These are phyloP conservation scores for Aureobasidium musti DNA, from an alignment of 2,329 filamentous ascomycete genomes.

Conservation along the genomic window DNA sequence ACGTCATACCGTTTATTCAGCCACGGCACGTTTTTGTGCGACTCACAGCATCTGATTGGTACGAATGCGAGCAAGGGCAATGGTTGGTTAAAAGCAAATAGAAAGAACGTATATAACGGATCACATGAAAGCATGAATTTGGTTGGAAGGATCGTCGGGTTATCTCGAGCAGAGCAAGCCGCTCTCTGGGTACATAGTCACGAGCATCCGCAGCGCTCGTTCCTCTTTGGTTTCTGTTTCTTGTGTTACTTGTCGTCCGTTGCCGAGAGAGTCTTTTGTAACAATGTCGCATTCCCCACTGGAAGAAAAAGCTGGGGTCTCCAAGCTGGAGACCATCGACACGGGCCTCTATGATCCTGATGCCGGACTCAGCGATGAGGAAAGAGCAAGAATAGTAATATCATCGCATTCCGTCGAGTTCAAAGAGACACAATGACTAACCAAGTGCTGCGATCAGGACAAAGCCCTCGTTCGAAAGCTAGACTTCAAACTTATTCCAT, in stretches of 20 bases:
- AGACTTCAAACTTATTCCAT: constrained; percentile 63
- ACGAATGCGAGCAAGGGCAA: neutral
- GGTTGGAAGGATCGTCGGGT: constrained; percentile 8
- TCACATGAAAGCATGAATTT: neutral
- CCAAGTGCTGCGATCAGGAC: constrained; percentile 50
- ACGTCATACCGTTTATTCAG: constrained; percentile 6
- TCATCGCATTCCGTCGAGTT: constrained; percentile 11
- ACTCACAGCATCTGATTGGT: neutral
- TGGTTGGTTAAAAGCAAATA: neutral
- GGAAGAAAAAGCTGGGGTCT: constrained; percentile 19
- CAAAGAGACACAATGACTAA: neutral
- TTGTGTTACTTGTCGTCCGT: neutral
- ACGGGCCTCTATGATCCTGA: constrained; percentile 55
- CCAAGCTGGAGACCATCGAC: constrained; percentile 17
- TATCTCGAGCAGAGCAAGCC: neutral
- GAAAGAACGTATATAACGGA: constrained; percentile 10
- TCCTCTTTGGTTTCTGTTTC: neutral
- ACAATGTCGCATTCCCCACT: constrained; percentile 18
- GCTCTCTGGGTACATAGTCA: neutral
- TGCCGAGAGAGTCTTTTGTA: neutral
- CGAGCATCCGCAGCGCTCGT: neutral
- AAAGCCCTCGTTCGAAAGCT: constrained; percentile 63
- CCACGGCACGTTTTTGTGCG: neutral
- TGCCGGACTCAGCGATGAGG: constrained; percentile 63
- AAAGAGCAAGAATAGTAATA: constrained; percentile 62